phyloP scores from a whole-genome alignment of 2,329 filamentous ascomycete species.

The Cladophialophora exuberans region DNA sequence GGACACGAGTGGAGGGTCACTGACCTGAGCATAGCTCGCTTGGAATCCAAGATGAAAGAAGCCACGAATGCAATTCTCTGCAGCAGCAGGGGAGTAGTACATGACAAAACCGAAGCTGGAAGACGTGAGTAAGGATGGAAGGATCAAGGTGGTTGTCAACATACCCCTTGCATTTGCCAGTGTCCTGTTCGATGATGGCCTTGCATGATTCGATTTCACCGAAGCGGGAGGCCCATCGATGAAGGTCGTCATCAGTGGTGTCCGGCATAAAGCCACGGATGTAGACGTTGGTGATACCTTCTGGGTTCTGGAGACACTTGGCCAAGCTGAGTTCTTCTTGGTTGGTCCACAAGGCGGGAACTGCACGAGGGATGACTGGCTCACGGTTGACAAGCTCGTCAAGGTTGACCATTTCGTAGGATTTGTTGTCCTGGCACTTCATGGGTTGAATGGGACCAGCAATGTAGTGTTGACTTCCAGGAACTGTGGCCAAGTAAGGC shows the following conservation, averaged over 20 bases:
- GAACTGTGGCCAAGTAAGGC: slow-evolving; percentile 65
- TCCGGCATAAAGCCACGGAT: slow-evolving; percentile 94
- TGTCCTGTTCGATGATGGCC: slow-evolving; percentile 94
- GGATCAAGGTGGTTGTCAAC: slow-evolving; percentile 35
- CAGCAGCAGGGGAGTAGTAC: slow-evolving; percentile 83
- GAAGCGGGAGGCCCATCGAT: slow-evolving; percentile 81
- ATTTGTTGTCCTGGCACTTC: slow-evolving; percentile 46
- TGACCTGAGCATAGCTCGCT: slow-evolving; percentile 91
- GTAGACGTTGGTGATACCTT: slow-evolving; percentile 96
- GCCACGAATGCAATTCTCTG: slow-evolving; percentile 92
- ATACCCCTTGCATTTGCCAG: slow-evolving; percentile 94
- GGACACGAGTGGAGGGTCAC: slow-evolving; percentile 38
- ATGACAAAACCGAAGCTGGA: slow-evolving; percentile 94
- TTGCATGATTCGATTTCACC: slow-evolving; percentile 96
- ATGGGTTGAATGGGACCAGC: slow-evolving; percentile 45
- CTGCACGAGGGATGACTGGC: slow-evolving; percentile 83
- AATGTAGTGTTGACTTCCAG: slow-evolving; percentile 48
- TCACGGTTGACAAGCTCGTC: slow-evolving; percentile 72
- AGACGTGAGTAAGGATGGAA: slow-evolving; percentile 12
- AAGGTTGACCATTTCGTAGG: slow-evolving; percentile 55
- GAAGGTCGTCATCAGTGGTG: slow-evolving; percentile 87
- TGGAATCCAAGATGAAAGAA: slow-evolving; percentile 96
- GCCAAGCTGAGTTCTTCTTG: slow-evolving; percentile 88
- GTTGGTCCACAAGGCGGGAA: slow-evolving; percentile 81
- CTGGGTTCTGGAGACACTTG: slow-evolving; percentile 91